phyloP scores from a whole-genome alignment of 2,329 filamentous ascomycete species.

The Aspergillus fumigatiaffinis region DNA sequence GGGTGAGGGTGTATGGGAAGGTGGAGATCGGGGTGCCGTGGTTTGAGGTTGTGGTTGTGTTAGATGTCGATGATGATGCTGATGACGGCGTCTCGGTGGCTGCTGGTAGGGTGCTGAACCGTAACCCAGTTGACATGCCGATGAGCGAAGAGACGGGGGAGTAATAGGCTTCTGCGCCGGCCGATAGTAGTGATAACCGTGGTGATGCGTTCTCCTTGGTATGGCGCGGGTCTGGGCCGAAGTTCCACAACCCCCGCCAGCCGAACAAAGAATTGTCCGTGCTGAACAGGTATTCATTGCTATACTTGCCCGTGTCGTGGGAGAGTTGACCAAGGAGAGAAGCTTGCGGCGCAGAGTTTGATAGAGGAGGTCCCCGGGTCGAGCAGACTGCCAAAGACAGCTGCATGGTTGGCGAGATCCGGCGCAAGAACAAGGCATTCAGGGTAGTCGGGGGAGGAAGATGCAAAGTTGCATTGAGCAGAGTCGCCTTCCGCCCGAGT shows the following conservation, averaged over 20 bases:
- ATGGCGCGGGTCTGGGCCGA: constrained; percentile 62
- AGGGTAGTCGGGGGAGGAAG: constrained; percentile 70
- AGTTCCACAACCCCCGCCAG: constrained; percentile 88
- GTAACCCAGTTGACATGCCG: constrained; percentile 79
- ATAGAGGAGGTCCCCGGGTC: constrained; percentile 37
- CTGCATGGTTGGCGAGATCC: constrained; percentile 72
- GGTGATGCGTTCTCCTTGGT: constrained; percentile 44
- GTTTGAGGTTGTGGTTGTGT: constrained; percentile 19
- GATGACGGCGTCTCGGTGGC: constrained; percentile 27
- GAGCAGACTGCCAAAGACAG: constrained; percentile 64
- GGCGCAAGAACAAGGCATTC: constrained; percentile 77
- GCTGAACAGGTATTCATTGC: constrained; percentile 83
- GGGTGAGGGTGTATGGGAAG: constrained; percentile 87
- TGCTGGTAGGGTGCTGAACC: constrained; percentile 81
- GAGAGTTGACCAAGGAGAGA: constrained; percentile 44
- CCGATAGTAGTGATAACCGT: constrained; percentile 76
- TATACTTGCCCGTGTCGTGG: constrained; percentile 83
- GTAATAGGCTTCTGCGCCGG: constrained; percentile 92
- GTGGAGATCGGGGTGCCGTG: constrained; percentile 52
- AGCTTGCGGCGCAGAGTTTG: constrained; percentile 43
- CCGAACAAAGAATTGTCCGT: constrained; percentile 89
- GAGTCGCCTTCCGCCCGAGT: constrained; percentile 34
- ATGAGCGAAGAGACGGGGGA: constrained; percentile 91
- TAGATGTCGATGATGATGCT: constrained; percentile 15
- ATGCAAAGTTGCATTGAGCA: constrained; percentile 45